These are phyloP conservation scores for Hygrophoropsis aurantiaca DNA, from an alignment of 768 basidiomycete genomes.

Conservation along the genomic window DNA sequence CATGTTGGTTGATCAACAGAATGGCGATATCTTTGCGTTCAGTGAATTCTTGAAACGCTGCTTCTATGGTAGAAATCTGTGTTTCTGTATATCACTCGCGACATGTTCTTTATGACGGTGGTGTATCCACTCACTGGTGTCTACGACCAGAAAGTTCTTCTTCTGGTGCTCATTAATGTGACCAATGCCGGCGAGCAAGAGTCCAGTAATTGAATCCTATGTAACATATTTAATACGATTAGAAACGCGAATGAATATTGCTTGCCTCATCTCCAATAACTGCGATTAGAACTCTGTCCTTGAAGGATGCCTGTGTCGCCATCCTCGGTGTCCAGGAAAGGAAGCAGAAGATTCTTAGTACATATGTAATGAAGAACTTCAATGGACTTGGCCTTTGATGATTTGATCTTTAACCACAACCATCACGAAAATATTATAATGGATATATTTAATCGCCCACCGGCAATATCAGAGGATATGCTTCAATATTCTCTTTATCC, in stretches of 20 bases:
- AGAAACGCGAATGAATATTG: background rate
- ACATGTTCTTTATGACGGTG: slow-evolving; percentile 1
- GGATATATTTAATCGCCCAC: slow-evolving; percentile 74
- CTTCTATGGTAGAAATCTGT: slow-evolving; percentile 85
- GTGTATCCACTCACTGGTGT: slow-evolving; percentile 66
- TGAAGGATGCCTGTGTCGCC: slow-evolving; percentile 57
- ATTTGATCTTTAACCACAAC: background rate
- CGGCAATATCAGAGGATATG: slow-evolving; percentile 84
- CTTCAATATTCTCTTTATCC: slow-evolving; percentile 77
- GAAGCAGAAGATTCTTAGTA: slow-evolving; percentile 2
- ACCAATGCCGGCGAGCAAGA: slow-evolving; percentile 92
- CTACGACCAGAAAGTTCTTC: slow-evolving; percentile 98
- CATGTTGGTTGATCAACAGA: slow-evolving; percentile 97
- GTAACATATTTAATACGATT: slow-evolving; percentile 8
- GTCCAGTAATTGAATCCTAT: slow-evolving; percentile 96
- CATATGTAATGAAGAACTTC: background rate
- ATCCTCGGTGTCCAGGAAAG: slow-evolving; percentile 31
- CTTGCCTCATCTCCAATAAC: slow-evolving; percentile 96
- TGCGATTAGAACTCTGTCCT: slow-evolving; percentile 86
- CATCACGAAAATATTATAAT: slow-evolving; percentile 26
- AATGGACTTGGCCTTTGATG: background rate
- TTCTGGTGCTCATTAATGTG: slow-evolving; percentile 87
- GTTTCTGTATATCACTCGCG: slow-evolving; percentile 62
- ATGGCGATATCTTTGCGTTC: slow-evolving; percentile 95
- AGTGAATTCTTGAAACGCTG: slow-evolving; percentile 92